phyloP scores from a whole-genome alignment of 495 filamentous ascomycete genomes.

The Jackrogersella multiformis region DNA sequence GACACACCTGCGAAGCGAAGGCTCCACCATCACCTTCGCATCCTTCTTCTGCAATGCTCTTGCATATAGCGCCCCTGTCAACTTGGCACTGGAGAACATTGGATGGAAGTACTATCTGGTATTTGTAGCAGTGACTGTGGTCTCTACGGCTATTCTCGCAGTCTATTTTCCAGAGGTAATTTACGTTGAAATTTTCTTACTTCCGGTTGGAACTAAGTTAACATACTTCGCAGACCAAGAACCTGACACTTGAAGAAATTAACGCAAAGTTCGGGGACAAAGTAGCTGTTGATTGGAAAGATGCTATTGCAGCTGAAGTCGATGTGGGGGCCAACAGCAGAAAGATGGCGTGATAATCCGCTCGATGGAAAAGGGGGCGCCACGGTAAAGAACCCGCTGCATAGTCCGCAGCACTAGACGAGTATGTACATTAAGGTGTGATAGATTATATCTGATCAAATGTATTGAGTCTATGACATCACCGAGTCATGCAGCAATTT shows the following conservation, averaged over 20 bases:
- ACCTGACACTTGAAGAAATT: constrained; percentile 4
- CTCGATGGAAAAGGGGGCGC: too few relatives aligned
- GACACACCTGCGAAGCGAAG: constrained; percentile 27
- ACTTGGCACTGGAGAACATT: constrained; percentile 26
- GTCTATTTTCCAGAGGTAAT: constrained; percentile 4
- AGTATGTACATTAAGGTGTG: too few relatives aligned
- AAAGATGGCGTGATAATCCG: neutral
- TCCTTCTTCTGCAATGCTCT: constrained; percentile 23
- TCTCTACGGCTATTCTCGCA: neutral
- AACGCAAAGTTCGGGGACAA: neutral
- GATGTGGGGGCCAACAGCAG: too few relatives aligned
- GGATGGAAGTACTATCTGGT: constrained; percentile 31
- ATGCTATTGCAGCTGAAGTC: neutral
- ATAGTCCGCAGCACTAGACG: too few relatives aligned
- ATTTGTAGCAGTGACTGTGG: constrained; percentile 16
- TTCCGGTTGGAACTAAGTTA: neutral
- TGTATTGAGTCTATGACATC: too few relatives aligned
- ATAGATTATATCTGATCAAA: too few relatives aligned
- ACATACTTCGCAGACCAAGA: neutral
- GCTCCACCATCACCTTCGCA: constrained; percentile 19
- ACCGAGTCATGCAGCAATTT: too few relatives aligned
- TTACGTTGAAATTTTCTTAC: neutral
- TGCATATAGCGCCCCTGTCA: constrained; percentile 23
- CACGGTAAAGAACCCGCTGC: too few relatives aligned
- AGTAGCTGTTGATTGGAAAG: neutral